Percentiles rank a stretch among this genome's conserved stretches.
Conservation (phyloP, 805 yeast species). For the Blastobotrys parvus region DNA sequence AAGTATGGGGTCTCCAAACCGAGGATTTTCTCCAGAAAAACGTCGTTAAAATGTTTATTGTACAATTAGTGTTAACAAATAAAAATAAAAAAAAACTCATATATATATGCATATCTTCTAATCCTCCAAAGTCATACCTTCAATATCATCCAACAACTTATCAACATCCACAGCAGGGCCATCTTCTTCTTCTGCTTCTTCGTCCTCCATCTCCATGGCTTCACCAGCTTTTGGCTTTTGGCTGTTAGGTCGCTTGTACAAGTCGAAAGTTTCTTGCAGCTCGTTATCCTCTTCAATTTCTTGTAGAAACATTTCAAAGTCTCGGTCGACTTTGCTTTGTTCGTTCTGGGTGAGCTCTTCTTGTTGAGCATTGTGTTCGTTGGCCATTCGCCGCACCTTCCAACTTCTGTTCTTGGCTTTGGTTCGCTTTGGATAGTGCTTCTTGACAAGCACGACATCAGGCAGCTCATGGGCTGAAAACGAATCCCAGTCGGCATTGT, state of each 20-base stretch:
- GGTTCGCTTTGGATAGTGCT: constrained; percentile 70
- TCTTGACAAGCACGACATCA: constrained; percentile 84
- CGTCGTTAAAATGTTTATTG: not conserved
- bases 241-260: constrained; percentile 84
- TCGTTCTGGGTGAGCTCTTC: constrained; percentile 54
- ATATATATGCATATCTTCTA: too few species aligned
- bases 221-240: constrained; percentile 19
- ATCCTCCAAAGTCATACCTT: constrained; percentile 74
- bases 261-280: constrained; percentile 79
- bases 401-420: constrained; percentile 74
- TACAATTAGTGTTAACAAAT: too few species aligned
- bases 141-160: constrained; percentile 89
- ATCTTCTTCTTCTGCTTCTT: constrained; percentile 49
- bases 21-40: not conserved
- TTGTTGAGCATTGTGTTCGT: constrained; percentile 53
- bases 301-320: constrained; percentile 91
- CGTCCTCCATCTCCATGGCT: constrained; percentile 29
- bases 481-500: constrained; percentile 66
- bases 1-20: not conserved
- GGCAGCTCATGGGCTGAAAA: constrained; percentile 41
- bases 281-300: constrained; percentile 96
- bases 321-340: constrained; percentile 85
- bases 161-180: constrained; percentile 86
- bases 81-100: too few species aligned
- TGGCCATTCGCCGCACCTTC: constrained; percentile 97